Percentiles rank a stretch among this genome's conserved stretches.
Conservation (phyloP, 192 early-diverging fungal species). For the Backusella sp. region DNA sequence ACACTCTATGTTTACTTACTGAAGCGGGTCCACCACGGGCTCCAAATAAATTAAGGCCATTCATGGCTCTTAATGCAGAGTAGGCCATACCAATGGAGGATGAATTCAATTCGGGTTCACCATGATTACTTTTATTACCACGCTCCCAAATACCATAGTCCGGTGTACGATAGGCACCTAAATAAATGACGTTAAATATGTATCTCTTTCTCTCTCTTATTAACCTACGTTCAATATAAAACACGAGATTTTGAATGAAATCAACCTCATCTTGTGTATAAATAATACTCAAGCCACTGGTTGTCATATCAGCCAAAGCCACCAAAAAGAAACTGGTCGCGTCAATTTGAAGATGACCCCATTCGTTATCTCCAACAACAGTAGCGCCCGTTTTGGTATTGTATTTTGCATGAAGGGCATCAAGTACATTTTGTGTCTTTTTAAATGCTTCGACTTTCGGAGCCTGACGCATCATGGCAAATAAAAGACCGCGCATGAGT, state of each 20-base stretch:
- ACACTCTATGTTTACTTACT: conserved; percentile 35
- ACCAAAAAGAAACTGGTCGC: conserved; percentile 83
- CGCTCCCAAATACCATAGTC: conserved; percentile 91
- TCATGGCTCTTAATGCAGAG: conserved; percentile 81
- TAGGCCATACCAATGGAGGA: conserved; percentile 89
- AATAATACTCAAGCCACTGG: conserved; percentile 70
- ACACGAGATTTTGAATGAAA: conserved; percentile 85
- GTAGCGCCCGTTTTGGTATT: conserved; percentile 81
- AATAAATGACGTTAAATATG: not conserved
- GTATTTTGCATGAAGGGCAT: conserved; percentile 90
- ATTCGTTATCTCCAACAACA: conserved; percentile 80
- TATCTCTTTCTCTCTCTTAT: not conserved
- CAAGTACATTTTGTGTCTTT: conserved; percentile 66
- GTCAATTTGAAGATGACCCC: conserved; percentile 90
- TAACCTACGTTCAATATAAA: conserved; percentile 75
- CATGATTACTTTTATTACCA: conserved; percentile 87
- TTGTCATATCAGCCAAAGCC: conserved; percentile 81
- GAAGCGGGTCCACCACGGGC: conserved; percentile 72
- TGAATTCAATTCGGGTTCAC: conserved; percentile 82
- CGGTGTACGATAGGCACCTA: conserved; percentile 70
- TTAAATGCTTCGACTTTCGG: conserved; percentile 83
- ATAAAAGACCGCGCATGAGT: conserved; percentile 81
- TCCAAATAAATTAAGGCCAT: conserved; percentile 85
- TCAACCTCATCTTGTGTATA: conserved; percentile 84
- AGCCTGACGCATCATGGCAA: conserved; percentile 81